Evolutionary conservation across 148 eudicot genomes (phyloP), one percentile per base, ranked within the genome.

Genomic region (Tetragonia tetragonoides): DNA sequence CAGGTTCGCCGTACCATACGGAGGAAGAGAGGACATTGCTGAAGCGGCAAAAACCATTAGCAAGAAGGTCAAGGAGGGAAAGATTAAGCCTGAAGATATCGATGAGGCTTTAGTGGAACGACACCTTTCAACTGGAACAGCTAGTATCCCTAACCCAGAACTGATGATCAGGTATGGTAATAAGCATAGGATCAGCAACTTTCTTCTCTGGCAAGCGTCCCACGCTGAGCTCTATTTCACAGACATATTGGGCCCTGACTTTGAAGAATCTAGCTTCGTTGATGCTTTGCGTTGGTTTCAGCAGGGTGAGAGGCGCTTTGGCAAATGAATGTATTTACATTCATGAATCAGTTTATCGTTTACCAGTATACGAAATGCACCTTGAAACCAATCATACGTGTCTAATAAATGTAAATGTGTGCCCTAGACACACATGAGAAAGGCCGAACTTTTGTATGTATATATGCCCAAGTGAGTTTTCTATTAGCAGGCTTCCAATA

Each of bases 101-200:
- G 40, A 75, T 42, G 70, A 60, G 9, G 51, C 44, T 4, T 20
- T 68, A 21, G 10, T 75, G 15, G 82, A 80, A 23, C 10, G 23
- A 21, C 69, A 75, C 1, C 77, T 80, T 38, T 34, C 37, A 42
- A 62, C 68, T 6, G 28, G 42, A 1, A 60, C 8, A 17, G 17
- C 67, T 18, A 44, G 51, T 20, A 75, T 66, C 3, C 64, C 78
- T 16, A 4, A 39, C 21, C 75, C 75, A 0, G 82, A 80, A 7
- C 47, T 80, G 61, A 66, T 80, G 7, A 80, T 80, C 5, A 68
- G 78, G 21, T 74, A 67, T 2, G 75, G 82, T 46, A 69, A 70
- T 6, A 44, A 72, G 2, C n/a, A 24, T 7, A 66, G 78, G 0
- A 5, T 80, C 10, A 68, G 78, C 54, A 67, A 80, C 68, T 80